A percentile compares a stretch with the other conserved stretches of the same genome.
Evolutionary conservation across 192 early-diverging fungal species (phyloP).

Genomic region (Helicostylum pulchrum): DNA sequence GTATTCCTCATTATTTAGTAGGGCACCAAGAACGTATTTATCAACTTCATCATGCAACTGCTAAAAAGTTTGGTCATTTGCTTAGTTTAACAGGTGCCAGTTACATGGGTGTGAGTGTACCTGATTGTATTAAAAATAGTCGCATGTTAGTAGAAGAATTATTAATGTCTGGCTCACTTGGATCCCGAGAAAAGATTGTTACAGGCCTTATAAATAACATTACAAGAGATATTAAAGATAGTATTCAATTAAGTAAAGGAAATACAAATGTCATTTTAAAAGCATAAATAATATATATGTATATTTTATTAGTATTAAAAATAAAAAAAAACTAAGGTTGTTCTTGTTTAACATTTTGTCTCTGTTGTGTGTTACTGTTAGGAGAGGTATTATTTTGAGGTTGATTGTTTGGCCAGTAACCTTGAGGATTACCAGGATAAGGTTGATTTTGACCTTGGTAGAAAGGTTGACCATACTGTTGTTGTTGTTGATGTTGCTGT

Average conservation of each 20-base stretch:
- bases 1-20: conserved; percentile 88
- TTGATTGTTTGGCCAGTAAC: too few species aligned
- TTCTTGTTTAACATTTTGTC: too few species aligned
- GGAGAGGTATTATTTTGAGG: too few species aligned
- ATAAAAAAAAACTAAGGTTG: too few species aligned
- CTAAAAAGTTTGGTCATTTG: conserved; percentile 43
- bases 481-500: too few species aligned
- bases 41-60: conserved; percentile 57
- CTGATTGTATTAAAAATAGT: conserved; percentile 74
- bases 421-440: too few species aligned
- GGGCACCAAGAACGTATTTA: conserved; percentile 71
- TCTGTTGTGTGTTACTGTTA: too few species aligned
- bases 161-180: conserved; percentile 41
- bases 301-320: too few species aligned
- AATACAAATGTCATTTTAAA: conserved; percentile 13
- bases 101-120: conserved; percentile 82
- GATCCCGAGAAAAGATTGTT: conserved; percentile 14
- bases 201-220: conserved; percentile 30
- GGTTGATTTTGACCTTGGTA: too few species aligned
- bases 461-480: too few species aligned
- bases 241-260: conserved; percentile 13
- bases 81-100: conserved; percentile 78
- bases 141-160: conserved; percentile 57
- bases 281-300: conserved; percentile 2
- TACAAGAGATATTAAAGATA: conserved; percentile 10